A percentile compares a stretch with the other conserved stretches of the same genome.
Conservation (phyloP, 768 basidiomycete genomes). For the Tulasnella sp. region DNA sequence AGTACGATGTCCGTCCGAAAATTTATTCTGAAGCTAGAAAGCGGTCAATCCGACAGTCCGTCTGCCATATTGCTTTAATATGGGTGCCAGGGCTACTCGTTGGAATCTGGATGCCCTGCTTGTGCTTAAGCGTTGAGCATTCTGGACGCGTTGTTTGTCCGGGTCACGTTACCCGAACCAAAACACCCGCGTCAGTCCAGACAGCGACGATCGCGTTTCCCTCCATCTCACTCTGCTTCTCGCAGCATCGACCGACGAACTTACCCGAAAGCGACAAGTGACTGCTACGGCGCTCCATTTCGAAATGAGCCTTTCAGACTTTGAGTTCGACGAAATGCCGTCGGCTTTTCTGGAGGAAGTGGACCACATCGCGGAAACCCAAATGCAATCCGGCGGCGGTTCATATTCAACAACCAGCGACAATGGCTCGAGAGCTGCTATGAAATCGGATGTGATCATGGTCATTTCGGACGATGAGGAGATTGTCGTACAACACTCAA, state of each 20-base stretch:
- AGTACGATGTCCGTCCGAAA: no score
- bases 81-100: no score
- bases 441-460: neutral
- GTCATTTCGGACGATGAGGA: neutral
- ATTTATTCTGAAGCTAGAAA: no score
- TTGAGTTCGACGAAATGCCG: conserved; percentile 58
- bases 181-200: neutral
- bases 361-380: conserved; percentile 59
- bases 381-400: conserved; percentile 20
- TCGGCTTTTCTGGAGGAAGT: conserved; percentile 47
- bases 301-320: conserved; percentile 65
- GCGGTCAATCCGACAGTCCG: no score
- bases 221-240: neutral
- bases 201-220: neutral
- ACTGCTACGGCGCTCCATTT: neutral
- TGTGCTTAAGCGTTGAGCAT: no score
- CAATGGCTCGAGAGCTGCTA: neutral
- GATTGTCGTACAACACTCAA: neutral
- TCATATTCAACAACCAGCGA: conserved; percentile 15
- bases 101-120: no score
- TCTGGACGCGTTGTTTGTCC: neutral
- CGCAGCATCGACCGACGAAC: neutral
- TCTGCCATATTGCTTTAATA: no score
- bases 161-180: neutral
- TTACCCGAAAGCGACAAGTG: neutral